A percentile compares a stretch with the other conserved stretches of the same genome.
Conservation (phyloP, 345 rosid species). For the Hibiscus tridactylites region DNA sequence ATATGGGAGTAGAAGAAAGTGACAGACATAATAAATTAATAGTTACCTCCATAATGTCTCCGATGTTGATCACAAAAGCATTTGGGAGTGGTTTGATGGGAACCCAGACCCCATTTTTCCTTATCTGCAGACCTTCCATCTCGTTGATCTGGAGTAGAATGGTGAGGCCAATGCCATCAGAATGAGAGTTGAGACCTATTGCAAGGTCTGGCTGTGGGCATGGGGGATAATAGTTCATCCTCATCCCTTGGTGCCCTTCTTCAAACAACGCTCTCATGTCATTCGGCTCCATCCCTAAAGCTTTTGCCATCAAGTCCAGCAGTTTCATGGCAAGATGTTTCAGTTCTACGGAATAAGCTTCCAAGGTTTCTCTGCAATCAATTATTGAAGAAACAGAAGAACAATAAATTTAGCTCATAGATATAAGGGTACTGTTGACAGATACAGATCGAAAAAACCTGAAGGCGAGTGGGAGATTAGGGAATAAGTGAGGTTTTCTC, state of each 20-base stretch:
- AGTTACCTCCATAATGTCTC: constrained; percentile 25
- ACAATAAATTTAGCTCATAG: not conserved
- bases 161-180: constrained; percentile 18
- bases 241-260: constrained; percentile 18
- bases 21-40: no score
- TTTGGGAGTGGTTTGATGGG: constrained; percentile 7
- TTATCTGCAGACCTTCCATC: constrained; percentile 20
- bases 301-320: constrained; percentile 20
- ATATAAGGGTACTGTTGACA: not conserved
- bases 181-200: constrained; percentile 20
- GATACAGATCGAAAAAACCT: constrained; percentile 11
- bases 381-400: not conserved
- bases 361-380: not conserved
- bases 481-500: constrained; percentile 29
- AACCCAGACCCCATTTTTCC: constrained; percentile 18
- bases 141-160: constrained; percentile 22
- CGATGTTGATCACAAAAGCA: constrained; percentile 23
- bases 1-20: not conserved
- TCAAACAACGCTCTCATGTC: constrained; percentile 30
- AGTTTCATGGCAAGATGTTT: not conserved
- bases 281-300: constrained; percentile 35
- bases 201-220: constrained; percentile 18
- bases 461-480: constrained; percentile 23
- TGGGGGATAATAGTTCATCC: constrained; percentile 1
- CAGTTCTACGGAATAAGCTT: not conserved